These are phyloP conservation scores for Aspergillus versicolor DNA, from an alignment of 2,329 filamentous ascomycete species.

Conservation along the genomic window DNA sequence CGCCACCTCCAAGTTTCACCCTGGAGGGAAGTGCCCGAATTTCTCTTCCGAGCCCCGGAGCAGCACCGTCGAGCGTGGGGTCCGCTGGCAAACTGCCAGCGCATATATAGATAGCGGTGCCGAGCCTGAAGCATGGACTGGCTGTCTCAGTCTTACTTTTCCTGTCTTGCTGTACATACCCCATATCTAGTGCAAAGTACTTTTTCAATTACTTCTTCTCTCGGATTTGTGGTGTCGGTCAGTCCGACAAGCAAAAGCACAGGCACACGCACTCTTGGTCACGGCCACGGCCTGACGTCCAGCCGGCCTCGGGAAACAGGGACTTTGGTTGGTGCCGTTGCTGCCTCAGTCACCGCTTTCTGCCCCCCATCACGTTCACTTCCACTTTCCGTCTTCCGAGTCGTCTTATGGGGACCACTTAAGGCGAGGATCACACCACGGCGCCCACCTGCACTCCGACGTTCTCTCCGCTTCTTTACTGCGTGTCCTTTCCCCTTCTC, in stretches of 20 bases:
- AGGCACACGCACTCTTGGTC: slow-evolving; percentile 2
- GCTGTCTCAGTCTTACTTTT: neutral
- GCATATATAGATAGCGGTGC: slow-evolving; percentile 13
- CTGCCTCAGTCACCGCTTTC: slow-evolving; percentile 3
- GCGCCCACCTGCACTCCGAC: slow-evolving; percentile 13
- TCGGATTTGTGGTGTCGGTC: neutral
- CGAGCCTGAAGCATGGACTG: neutral
- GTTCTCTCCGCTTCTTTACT: slow-evolving; percentile 11
- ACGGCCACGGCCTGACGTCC: neutral
- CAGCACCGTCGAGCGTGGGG: slow-evolving; percentile 8
- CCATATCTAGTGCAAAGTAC: neutral
- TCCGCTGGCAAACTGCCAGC: slow-evolving; percentile 9
- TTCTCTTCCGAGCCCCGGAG: slow-evolving; percentile 22
- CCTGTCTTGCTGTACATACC: neutral
- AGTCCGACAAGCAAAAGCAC: neutral
- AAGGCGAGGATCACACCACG: slow-evolving; percentile 18
- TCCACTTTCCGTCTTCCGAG: slow-evolving; percentile 19
- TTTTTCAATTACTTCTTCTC: neutral
- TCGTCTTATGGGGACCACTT: slow-evolving; percentile 14
- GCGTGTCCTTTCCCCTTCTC: slow-evolving; percentile 6
- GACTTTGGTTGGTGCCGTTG: neutral
- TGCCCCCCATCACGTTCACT: slow-evolving; percentile 9
- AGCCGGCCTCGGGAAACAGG: neutral
- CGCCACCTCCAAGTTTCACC: slow-evolving; percentile 10
- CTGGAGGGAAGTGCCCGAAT: slow-evolving; percentile 16